Evolutionary conservation across 1,284 basidiomycete species (phyloP), one percentile per base, ranked within the genome.

Genomic region (Heterobasidion irregulare): DNA sequence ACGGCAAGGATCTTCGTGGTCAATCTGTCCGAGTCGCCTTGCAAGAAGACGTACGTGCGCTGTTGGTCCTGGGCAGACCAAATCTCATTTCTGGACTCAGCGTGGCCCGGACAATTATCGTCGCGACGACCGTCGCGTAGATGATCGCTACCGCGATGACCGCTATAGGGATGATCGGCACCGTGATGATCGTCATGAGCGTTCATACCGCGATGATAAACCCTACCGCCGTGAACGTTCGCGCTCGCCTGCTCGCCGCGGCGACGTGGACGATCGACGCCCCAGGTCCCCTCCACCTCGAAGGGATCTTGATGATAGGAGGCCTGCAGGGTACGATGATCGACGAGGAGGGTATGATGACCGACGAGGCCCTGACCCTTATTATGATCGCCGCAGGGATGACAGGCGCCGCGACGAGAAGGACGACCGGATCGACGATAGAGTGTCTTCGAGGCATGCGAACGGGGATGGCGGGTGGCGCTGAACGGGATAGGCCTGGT

Each of bases 241-340:
- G 56, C 78, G 77, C 65, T 91, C 89, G 47, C 83, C 82, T 59
- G 80, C 78, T 66, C 80, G 82, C 62, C 82, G 72, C 54, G 62
- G 80, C 57, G 75, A 78, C 57, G 18, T 16, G 15, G 69, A 77
- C 59, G 86, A 88, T 64, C 84, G 84, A 71, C 83, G 85, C 77
- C 85, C 82, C 75, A 84, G 86, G 79, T 89, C 87, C 75, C 83
- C 86, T 64, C 85, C 86, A 68, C 77, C 82, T 54, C 78, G 75
- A 75, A 84, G 83, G 78, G 84, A 89, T 64, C 71, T 73, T 71
- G 85, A 88, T 75, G 87, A 89, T 70, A 83, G 75, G 78, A 85
- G 83, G 78, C 79, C 84, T 83, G 81, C 83, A 84, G 86, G 86
- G 83, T 88, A 86, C 82, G 86, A 89, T 81, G 83, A 86, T 77